A percentile compares a stretch with the other conserved stretches of the same genome.
phyloP scores from a whole-genome alignment of 148 eudicot genomes.

The Beta vulgaris region DNA sequence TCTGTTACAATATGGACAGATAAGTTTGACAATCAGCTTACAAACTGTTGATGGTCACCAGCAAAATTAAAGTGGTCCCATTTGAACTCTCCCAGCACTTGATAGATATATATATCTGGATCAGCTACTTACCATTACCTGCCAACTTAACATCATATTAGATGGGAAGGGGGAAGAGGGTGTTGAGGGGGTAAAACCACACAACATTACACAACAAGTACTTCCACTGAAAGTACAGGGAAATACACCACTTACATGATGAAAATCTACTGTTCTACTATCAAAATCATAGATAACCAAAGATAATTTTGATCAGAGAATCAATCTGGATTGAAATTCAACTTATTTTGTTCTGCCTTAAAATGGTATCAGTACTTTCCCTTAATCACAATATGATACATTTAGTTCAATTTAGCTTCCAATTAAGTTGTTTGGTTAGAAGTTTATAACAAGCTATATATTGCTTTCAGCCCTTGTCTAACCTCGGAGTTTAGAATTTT shows the following conservation, averaged over 20 bases:
- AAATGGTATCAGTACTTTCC: background rate
- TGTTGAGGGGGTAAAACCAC: background rate
- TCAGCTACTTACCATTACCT: constrained; percentile 29
- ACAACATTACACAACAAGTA: background rate
- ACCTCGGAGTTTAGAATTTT: background rate
- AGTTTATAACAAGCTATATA: background rate
- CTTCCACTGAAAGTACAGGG: background rate
- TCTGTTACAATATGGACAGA: constrained; percentile 15
- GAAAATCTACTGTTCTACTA: too few relatives aligned
- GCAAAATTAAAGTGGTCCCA: constrained; percentile 23
- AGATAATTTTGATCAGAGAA: too few relatives aligned
- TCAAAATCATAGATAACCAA: too few relatives aligned
- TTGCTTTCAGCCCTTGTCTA: background rate
- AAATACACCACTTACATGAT: background rate
- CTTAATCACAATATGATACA: background rate
- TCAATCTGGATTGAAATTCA: too few relatives aligned
- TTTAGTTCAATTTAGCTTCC: background rate
- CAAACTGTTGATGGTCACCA: background rate
- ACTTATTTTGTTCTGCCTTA: too few relatives aligned
- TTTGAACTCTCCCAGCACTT: background rate
- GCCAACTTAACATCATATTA: constrained; percentile 4
- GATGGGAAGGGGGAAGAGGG: background rate
- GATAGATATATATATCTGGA: background rate
- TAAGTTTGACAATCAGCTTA: background rate
- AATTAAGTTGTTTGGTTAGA: too few relatives aligned